Percentiles rank a stretch among this genome's conserved stretches.
phyloP scores from a whole-genome alignment of 768 basidiomycete genomes.

The Paxillus involutus region DNA sequence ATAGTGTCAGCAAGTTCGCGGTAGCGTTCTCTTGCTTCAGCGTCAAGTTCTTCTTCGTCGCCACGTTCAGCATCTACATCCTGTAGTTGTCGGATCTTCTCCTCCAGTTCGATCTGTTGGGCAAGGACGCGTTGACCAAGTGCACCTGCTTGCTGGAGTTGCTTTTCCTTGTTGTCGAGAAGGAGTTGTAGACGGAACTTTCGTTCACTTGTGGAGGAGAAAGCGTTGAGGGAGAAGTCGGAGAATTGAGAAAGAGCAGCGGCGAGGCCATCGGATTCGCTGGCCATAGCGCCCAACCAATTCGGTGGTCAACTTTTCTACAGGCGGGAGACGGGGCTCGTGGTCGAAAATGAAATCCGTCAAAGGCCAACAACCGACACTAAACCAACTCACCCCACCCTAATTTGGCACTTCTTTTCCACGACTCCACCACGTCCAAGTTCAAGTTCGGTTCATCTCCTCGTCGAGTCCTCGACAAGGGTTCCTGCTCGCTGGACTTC shows the following conservation, averaged over 20 bases:
- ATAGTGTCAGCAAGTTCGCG: slow-evolving; percentile 76
- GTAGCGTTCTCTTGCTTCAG: slow-evolving; percentile 70
- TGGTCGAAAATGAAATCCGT: slow-evolving; percentile 1
- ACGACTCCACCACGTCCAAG: background rate
- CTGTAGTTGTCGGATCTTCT: slow-evolving; percentile 80
- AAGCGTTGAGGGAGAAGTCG: slow-evolving; percentile 39
- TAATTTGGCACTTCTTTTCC: slow-evolving; percentile 8
- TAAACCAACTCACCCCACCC: slow-evolving; percentile 1
- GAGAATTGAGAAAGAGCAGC: slow-evolving; percentile 36
- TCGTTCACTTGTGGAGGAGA: slow-evolving; percentile 57
- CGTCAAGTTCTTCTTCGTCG: slow-evolving; percentile 63
- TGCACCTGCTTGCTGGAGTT: slow-evolving; percentile 87
- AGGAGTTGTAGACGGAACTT: slow-evolving; percentile 65
- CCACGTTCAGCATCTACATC: slow-evolving; percentile 64
- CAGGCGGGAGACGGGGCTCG: background rate
- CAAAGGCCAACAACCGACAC: background rate
- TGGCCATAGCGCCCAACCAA: slow-evolving; percentile 35
- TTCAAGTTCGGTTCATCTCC: background rate
- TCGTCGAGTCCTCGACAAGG: too few species aligned
- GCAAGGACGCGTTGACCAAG: slow-evolving; percentile 92
- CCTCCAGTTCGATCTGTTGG: slow-evolving; percentile 92
- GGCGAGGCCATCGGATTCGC: slow-evolving; percentile 36
- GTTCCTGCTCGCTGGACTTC: too few species aligned
- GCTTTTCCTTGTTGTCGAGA: slow-evolving; percentile 87
- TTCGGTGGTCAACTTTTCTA: slow-evolving; percentile 9